These are phyloP conservation scores for Botryotinia convoluta DNA, from an alignment of 2,329 filamentous ascomycete species.

Conservation along the genomic window DNA sequence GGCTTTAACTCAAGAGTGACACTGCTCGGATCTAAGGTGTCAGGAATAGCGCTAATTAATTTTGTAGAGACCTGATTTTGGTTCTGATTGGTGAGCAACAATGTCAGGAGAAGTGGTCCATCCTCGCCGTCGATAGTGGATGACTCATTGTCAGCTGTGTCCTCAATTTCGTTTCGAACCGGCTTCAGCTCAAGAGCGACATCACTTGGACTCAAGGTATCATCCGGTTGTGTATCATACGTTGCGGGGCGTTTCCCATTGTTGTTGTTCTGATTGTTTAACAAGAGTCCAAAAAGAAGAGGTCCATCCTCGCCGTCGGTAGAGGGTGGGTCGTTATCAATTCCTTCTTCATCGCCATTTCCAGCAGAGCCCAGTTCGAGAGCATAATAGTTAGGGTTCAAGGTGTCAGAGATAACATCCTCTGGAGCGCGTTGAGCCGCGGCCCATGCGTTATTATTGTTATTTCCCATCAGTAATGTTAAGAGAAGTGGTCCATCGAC, in stretches of 20 bases:
- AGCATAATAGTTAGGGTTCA: background rate
- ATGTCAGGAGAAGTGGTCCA: background rate
- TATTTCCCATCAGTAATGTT: background rate
- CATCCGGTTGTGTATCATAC: too few species aligned
- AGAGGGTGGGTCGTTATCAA: background rate
- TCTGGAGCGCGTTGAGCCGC: rapidly evolving
- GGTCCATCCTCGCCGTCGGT: background rate
- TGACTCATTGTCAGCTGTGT: background rate
- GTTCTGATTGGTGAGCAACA: background rate
- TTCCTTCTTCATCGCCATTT: background rate
- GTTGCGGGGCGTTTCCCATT: too few species aligned
- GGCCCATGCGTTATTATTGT: background rate
- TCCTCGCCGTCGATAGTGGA: background rate
- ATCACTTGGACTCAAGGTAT: background rate
- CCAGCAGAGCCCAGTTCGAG: background rate
- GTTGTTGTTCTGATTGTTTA: background rate
- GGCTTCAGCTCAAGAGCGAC: background rate
- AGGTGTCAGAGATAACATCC: background rate
- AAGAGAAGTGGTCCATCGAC: background rate
- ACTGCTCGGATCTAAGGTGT: background rate
- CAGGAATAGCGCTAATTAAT: too few species aligned
- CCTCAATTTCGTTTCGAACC: background rate
- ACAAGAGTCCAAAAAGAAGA: background rate
- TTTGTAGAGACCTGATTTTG: too few species aligned
- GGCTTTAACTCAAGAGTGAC: background rate